phyloP scores from a whole-genome alignment of 225 moss, liverwort and hornwort species.

The Neckera pumila region DNA sequence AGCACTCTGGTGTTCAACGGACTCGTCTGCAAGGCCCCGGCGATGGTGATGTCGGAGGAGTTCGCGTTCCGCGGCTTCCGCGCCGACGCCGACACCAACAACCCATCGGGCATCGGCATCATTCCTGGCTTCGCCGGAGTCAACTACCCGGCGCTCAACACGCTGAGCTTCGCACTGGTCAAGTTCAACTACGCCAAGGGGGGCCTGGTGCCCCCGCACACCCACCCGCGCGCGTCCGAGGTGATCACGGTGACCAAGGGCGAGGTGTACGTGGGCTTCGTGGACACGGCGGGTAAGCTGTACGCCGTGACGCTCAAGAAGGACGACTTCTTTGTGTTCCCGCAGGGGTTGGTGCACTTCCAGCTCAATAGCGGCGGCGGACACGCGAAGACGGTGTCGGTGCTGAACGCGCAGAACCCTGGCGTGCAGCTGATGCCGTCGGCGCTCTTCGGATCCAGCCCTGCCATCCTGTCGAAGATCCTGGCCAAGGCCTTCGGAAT shows the following conservation, averaged over 20 bases:
- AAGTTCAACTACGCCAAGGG: conserved; percentile 18
- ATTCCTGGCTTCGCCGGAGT: conserved; percentile 5
- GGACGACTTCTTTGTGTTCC: not conserved
- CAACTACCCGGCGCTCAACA: conserved; percentile 14
- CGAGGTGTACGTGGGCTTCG: not conserved
- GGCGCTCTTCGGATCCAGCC: not conserved
- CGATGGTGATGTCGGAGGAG: not conserved
- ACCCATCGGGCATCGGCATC: conserved; percentile 6
- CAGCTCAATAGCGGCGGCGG: not conserved
- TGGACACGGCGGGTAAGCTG: not conserved
- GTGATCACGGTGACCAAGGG: not conserved
- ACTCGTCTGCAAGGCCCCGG: not conserved
- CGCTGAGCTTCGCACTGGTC: not conserved
- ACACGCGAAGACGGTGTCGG: not conserved
- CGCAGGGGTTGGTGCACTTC: not conserved
- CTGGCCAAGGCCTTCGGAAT: not conserved
- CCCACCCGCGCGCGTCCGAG: not conserved
- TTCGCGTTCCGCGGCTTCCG: conserved; percentile 2
- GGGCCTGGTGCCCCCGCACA: conserved; percentile 18
- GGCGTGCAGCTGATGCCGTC: not conserved
- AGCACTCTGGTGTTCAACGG: not conserved
- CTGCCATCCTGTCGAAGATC: not conserved
- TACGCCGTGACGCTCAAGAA: not conserved
- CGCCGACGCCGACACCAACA: not conserved
- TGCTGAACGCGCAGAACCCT: not conserved